phyloP scores from a whole-genome alignment of 1,284 basidiomycete genomes.

The Cronartium ribicola region DNA sequence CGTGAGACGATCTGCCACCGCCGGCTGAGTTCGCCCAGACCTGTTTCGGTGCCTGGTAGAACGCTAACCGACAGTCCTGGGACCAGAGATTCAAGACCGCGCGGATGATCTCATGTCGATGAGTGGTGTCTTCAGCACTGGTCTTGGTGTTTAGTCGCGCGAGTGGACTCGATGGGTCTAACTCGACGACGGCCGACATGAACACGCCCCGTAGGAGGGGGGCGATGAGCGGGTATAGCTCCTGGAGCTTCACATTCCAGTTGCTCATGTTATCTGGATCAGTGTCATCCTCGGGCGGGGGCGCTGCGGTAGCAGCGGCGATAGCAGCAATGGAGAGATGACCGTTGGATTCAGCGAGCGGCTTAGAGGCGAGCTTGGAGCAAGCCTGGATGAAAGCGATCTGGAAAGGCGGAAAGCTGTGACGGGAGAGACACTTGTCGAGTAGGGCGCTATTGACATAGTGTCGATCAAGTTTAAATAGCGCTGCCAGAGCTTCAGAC shows the following conservation, averaged over 20 bases:
- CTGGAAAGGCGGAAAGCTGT: conserved; percentile 38
- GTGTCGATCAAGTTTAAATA: conserved; percentile 49
- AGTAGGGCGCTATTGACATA: conserved; percentile 31
- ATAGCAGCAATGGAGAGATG: conserved; percentile 9
- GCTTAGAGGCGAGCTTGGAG: conserved; percentile 24
- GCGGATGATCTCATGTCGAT: conserved; percentile 24
- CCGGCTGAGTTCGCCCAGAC: neutral
- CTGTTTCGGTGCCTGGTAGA: neutral
- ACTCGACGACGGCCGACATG: conserved; percentile 28
- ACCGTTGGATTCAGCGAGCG: neutral
- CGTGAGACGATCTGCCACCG: conserved; percentile 14
- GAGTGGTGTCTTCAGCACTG: conserved; percentile 17
- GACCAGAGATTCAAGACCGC: conserved; percentile 37
- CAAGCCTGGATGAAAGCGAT: conserved; percentile 42
- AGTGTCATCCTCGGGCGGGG: conserved; percentile 19
- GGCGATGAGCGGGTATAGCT: conserved; percentile 36
- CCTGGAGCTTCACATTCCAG: conserved; percentile 40
- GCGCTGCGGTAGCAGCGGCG: neutral
- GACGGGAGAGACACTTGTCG: conserved; percentile 36
- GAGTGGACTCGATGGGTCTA: conserved; percentile 27
- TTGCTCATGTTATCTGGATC: conserved; percentile 32
- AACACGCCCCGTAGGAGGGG: conserved; percentile 27
- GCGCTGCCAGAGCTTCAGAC: conserved; percentile 48
- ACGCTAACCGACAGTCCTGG: conserved; percentile 36
- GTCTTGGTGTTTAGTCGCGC: conserved; percentile 34